A percentile compares a stretch with the other conserved stretches of the same genome.
These are phyloP conservation scores for Sclerotinia subarctica DNA, from an alignment of 2,329 filamentous ascomycete genomes.

Conservation along the genomic window DNA sequence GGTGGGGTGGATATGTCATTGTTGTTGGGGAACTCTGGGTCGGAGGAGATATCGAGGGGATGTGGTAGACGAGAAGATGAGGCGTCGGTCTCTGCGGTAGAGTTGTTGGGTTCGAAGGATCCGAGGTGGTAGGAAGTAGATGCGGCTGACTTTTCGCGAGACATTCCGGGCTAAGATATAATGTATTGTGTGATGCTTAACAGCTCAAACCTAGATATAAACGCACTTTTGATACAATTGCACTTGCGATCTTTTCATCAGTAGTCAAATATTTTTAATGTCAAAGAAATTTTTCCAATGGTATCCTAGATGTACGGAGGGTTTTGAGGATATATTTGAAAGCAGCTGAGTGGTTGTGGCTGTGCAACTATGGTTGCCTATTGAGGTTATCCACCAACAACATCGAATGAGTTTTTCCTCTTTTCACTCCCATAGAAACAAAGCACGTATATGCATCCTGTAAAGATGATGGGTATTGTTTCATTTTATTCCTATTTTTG, in stretches of 20 bases:
- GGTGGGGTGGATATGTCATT: conserved; percentile 31
- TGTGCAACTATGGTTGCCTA: conserved; percentile 1
- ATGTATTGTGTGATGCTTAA: neutral
- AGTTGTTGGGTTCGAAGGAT: conserved; percentile 26
- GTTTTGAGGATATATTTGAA: neutral
- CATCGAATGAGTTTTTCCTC: neutral
- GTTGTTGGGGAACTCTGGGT: conserved; percentile 21
- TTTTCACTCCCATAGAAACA: neutral
- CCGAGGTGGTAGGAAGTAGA: conserved; percentile 24
- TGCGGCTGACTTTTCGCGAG: neutral
- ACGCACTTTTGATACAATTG: neutral
- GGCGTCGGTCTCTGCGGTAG: conserved; percentile 25
- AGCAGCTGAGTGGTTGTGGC: neutral
- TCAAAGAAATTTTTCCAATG: neutral
- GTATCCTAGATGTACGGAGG: neutral
- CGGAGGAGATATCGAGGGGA: neutral
- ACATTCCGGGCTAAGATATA: neutral
- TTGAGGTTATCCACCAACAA: neutral
- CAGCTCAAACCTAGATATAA: neutral
- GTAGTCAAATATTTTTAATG: neutral
- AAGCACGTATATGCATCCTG: neutral
- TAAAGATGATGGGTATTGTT: neutral
- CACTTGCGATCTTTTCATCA: neutral
- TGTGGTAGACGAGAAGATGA: conserved; percentile 14
- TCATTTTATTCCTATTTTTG: conserved; percentile 4